phyloP scores from a whole-genome alignment of 495 filamentous ascomycete genomes.

The Thermochaetoides thermophila region DNA sequence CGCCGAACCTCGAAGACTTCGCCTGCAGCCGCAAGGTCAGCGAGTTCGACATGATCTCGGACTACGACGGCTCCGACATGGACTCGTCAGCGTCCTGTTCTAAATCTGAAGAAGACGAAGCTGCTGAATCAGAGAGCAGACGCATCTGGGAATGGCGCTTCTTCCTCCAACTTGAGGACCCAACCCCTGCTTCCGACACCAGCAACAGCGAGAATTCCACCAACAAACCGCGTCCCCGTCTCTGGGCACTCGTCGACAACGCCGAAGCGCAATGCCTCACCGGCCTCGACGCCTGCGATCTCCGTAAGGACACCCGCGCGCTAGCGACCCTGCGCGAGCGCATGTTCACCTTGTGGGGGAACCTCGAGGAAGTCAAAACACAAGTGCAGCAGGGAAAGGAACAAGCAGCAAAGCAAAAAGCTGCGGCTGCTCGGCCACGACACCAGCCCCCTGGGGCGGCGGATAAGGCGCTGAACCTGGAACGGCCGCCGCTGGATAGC shows the following conservation, averaged over 20 bases:
- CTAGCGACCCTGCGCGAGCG: constrained; percentile 47
- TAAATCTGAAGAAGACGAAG: constrained; percentile 6
- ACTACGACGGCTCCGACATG: constrained; percentile 16
- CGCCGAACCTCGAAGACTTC: constrained; percentile 59
- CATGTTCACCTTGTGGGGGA: constrained; percentile 73
- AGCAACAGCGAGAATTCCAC: background rate
- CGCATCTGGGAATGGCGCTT: constrained; percentile 69
- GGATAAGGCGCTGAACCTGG: background rate
- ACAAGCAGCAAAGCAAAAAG: background rate
- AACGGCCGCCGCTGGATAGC: constrained; percentile 12
- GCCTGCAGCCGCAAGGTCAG: constrained; percentile 32
- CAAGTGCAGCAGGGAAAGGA: constrained; percentile 1
- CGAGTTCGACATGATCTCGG: constrained; percentile 33
- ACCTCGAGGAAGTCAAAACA: constrained; percentile 57
- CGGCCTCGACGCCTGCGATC: constrained; percentile 48
- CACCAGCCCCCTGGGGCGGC: background rate
- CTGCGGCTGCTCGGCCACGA: background rate
- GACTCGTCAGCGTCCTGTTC: constrained; percentile 4
- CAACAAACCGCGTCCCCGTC: constrained; percentile 17
- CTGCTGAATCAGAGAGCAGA: constrained; percentile 1
- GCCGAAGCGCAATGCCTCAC: constrained; percentile 50
- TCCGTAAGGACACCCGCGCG: constrained; percentile 32
- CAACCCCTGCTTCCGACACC: constrained; percentile 16
- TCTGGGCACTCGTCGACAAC: constrained; percentile 56
- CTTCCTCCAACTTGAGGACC: constrained; percentile 54